Evolutionary conservation across 192 early-diverging fungal genomes (phyloP).

Genomic region (Coemansia sp.): DNA sequence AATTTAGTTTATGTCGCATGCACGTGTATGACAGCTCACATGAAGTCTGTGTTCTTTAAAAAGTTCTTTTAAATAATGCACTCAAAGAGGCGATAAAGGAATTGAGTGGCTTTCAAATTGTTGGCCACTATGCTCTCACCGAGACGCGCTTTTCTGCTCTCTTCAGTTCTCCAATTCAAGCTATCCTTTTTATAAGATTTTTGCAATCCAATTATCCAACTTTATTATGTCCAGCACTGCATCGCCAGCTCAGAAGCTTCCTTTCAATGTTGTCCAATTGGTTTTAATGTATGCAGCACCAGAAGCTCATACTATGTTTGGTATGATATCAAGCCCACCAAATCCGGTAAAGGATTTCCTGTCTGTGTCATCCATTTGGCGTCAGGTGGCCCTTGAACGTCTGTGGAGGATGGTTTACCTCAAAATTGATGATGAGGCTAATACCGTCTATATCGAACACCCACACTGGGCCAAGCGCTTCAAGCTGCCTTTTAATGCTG

Average conservation of each 20-base stretch:
- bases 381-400: not conserved
- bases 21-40: too few species aligned
- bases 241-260: not conserved
- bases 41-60: too few species aligned
- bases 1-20: too few species aligned
- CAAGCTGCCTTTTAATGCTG: not conserved
- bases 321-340: not conserved
- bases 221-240: not conserved
- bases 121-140: not conserved
- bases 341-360: not conserved
- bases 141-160: not conserved
- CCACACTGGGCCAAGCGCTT: not conserved
- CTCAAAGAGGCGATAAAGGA: not conserved
- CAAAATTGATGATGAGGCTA: not conserved
- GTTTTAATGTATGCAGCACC: not conserved
- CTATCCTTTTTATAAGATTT: not conserved
- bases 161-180: not conserved
- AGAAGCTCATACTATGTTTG: not conserved
- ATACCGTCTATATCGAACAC: not conserved
- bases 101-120: not conserved
- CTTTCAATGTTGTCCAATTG: not conserved
- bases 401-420: not conserved
- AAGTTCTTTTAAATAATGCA: not conserved
- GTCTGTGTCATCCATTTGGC: not conserved
- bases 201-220: not conserved